Conservation (phyloP, 1,284 basidiomycete genomes). For the Microbotryomycetes sp. region DNA sequence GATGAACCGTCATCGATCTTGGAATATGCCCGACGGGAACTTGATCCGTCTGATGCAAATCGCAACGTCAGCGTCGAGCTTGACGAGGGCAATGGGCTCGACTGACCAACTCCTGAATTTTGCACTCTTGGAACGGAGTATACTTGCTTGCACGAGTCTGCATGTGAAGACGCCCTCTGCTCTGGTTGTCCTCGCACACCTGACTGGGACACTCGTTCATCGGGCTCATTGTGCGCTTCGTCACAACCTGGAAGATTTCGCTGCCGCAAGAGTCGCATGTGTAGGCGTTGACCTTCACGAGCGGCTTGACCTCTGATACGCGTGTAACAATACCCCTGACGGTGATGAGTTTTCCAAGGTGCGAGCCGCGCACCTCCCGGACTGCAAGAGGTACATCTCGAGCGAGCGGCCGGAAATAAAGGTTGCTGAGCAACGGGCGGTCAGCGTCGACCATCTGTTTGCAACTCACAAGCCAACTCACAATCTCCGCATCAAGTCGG, state of each 20-base stretch:
- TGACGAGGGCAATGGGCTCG: background rate
- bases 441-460: background rate
- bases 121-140: conserved; percentile 96
- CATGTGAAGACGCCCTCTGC: conserved; percentile 89
- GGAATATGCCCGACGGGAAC: conserved; percentile 99
- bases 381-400: conserved; percentile 71
- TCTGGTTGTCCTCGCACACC: conserved; percentile 76
- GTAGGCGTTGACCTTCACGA: conserved; percentile 94
- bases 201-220: conserved; percentile 78
- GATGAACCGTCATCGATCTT: conserved; percentile 92
- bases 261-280: conserved; percentile 97
- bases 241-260: conserved; percentile 97
- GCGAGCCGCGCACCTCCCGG: conserved; percentile 73
- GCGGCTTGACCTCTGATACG: conserved; percentile 96
- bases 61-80: background rate
- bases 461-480: conserved; percentile 48
- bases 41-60: conserved; percentile 94
- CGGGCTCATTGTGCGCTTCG: conserved; percentile 85
- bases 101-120: conserved; percentile 95
- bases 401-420: conserved; percentile 82
- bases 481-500: conserved; percentile 88
- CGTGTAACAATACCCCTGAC: conserved; percentile 97
- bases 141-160: conserved; percentile 96
- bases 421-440: conserved; percentile 54
- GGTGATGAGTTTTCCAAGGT: conserved; percentile 87